Evolutionary conservation across 345 rosid species (phyloP).

Genomic region (Hibiscus mutabilis): DNA sequence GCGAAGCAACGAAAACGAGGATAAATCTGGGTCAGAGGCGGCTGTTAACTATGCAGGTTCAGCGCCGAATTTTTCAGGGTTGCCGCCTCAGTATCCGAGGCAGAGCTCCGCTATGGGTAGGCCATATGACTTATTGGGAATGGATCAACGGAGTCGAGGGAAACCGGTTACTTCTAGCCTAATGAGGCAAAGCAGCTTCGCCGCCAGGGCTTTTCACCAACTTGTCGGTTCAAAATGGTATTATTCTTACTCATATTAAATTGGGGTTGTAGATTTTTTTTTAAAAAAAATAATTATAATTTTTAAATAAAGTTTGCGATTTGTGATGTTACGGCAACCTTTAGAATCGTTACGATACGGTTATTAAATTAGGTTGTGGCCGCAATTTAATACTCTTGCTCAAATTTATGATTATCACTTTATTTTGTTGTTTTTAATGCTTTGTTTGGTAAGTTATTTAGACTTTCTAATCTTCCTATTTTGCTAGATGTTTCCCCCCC

Average conservation of each 20-base stretch:
- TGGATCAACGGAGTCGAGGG: slow-evolving; percentile 31
- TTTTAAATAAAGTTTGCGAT: too few relatives aligned
- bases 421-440: not conserved
- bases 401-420: not conserved
- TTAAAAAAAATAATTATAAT: too few relatives aligned
- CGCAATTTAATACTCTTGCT: too few relatives aligned
- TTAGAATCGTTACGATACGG: too few relatives aligned
- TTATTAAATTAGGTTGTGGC: too few relatives aligned
- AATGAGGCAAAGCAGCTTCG: slow-evolving; percentile 71
- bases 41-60: slow-evolving; percentile 31
- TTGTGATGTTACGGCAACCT: too few relatives aligned
- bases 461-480: not conserved
- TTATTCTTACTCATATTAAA: not conserved
- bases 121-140: slow-evolving; percentile 35
- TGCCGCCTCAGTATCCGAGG: slow-evolving; percentile 85
- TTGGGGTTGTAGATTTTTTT: too few relatives aligned
- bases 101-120: slow-evolving; percentile 35
- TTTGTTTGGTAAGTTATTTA: not conserved
- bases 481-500: not conserved
- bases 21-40: slow-evolving; percentile 28
- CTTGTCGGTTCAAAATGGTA: slow-evolving; percentile 58
- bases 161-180: slow-evolving; percentile 44
- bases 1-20: slow-evolving; percentile 22
- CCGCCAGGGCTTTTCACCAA: slow-evolving; percentile 68
- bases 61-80: slow-evolving; percentile 38